phyloP scores from a whole-genome alignment of 2,329 filamentous ascomycete genomes.

The Lojkania enalia region DNA sequence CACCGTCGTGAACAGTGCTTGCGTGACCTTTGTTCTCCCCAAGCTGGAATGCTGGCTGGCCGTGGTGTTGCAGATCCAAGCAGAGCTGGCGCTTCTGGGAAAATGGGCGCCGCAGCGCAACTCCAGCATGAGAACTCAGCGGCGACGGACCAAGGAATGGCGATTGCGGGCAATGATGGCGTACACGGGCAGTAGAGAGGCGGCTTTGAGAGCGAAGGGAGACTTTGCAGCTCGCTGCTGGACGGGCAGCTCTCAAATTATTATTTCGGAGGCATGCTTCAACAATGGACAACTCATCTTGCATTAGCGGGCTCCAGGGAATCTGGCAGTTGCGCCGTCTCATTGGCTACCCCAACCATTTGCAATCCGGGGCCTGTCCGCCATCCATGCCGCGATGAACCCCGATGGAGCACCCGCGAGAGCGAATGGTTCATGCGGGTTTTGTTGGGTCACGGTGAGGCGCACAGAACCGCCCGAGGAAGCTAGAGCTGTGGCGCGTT shows the following conservation, averaged over 20 bases:
- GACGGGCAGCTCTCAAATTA: slow-evolving; percentile 18
- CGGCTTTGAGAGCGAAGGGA: not conserved
- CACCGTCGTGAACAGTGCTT: too few relatives aligned
- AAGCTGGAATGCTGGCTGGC: not conserved
- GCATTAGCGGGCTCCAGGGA: slow-evolving; percentile 42
- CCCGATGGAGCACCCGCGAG: too few relatives aligned
- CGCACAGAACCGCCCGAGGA: too few relatives aligned
- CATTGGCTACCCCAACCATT: slow-evolving; percentile 23
- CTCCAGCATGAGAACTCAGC: not conserved
- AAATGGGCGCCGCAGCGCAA: too few relatives aligned
- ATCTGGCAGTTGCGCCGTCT: slow-evolving; percentile 16
- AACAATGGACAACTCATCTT: slow-evolving; percentile 45
- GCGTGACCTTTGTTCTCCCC: too few relatives aligned
- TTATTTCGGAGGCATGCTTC: slow-evolving; percentile 32
- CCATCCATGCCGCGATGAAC: not conserved
- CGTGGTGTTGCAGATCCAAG: not conserved
- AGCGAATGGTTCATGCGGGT: too few relatives aligned
- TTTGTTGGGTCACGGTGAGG: too few relatives aligned
- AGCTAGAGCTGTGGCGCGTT: too few relatives aligned
- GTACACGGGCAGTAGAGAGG: too few relatives aligned
- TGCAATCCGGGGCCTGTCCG: slow-evolving; percentile 1
- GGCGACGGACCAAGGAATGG: not conserved
- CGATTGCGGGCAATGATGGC: too few relatives aligned
- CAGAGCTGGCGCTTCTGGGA: too few relatives aligned
- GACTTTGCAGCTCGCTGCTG: not conserved